Conservation (phyloP, 306 rosid genomes). For the Sechiopsis laciniata region DNA sequence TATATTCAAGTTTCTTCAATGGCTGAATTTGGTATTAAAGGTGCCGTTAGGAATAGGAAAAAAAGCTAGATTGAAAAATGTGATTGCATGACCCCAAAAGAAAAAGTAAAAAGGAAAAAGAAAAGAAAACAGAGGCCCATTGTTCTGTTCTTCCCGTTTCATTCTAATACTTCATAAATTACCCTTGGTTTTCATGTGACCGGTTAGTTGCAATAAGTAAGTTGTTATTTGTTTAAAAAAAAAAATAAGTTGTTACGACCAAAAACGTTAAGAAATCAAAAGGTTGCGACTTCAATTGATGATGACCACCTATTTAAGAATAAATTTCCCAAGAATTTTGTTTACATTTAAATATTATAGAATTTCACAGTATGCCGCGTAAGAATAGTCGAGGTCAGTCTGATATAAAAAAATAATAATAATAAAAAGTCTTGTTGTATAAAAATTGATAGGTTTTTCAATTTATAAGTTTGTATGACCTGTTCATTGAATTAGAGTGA, state of each 20-base stretch:
- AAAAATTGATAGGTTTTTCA: neutral
- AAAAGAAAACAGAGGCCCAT: neutral
- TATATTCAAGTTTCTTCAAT: conserved; percentile 1
- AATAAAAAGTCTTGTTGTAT: neutral
- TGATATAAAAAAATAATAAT: too few species aligned
- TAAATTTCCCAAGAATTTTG: too few species aligned
- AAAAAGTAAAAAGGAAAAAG: neutral
- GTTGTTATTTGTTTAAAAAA: too few species aligned
- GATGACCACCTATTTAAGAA: too few species aligned
- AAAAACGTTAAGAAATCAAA: too few species aligned
- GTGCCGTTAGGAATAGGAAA: conserved; percentile 1
- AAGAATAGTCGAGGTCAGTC: too few species aligned
- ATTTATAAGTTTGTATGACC: neutral
- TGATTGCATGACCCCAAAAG: neutral
- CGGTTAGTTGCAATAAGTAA: neutral
- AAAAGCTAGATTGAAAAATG: neutral
- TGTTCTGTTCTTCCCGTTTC: conserved; percentile 5
- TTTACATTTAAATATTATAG: too few species aligned
- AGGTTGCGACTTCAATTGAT: too few species aligned
- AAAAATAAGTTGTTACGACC: too few species aligned
- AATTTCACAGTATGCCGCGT: too few species aligned
- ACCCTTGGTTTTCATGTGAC: neutral
- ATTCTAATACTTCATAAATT: neutral
- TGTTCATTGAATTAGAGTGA: neutral
- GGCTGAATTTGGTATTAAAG: conserved; percentile 2